These are phyloP conservation scores for Viridothelium virens DNA, from an alignment of 495 filamentous ascomycete genomes.

Conservation along the genomic window DNA sequence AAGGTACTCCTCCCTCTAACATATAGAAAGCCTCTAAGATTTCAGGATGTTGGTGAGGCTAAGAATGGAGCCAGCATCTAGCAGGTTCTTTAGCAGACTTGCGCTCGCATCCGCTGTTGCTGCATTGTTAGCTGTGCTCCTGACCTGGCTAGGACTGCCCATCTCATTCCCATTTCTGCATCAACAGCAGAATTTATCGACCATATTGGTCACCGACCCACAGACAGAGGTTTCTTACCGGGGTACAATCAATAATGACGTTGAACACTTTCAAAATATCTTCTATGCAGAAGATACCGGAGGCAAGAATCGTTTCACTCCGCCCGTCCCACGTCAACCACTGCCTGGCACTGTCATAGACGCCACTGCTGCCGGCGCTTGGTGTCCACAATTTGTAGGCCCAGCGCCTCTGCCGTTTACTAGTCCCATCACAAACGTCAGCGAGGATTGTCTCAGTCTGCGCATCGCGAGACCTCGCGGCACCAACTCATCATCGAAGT, in stretches of 20 bases:
- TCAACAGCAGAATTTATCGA: background rate
- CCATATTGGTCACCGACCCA: conserved; percentile 1
- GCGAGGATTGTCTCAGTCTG: conserved; percentile 43
- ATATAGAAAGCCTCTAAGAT: background rate
- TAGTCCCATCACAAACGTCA: conserved; percentile 33
- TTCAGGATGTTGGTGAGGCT: background rate
- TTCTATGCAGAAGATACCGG: conserved; percentile 41
- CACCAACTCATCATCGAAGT: conserved; percentile 27
- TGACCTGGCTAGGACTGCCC: background rate
- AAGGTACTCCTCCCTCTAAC: conserved; percentile 1
- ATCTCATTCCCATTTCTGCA: background rate
- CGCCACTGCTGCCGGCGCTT: conserved; percentile 37
- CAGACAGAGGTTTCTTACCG: conserved; percentile 4
- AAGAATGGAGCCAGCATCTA: conserved; percentile 1
- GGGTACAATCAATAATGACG: conserved; percentile 17
- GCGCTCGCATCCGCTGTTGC: background rate
- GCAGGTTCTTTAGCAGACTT: background rate
- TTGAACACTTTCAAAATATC: conserved; percentile 43
- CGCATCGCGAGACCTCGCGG: conserved; percentile 40
- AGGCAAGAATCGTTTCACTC: conserved; percentile 40
- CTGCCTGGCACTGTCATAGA: conserved; percentile 32
- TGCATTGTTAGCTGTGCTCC: background rate
- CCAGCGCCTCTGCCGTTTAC: conserved; percentile 31
- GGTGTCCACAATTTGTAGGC: conserved; percentile 38
- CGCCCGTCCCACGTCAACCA: conserved; percentile 34